Evolutionary conservation across 768 basidiomycete genomes (phyloP).

Genomic region (Termitomyces sp.): DNA sequence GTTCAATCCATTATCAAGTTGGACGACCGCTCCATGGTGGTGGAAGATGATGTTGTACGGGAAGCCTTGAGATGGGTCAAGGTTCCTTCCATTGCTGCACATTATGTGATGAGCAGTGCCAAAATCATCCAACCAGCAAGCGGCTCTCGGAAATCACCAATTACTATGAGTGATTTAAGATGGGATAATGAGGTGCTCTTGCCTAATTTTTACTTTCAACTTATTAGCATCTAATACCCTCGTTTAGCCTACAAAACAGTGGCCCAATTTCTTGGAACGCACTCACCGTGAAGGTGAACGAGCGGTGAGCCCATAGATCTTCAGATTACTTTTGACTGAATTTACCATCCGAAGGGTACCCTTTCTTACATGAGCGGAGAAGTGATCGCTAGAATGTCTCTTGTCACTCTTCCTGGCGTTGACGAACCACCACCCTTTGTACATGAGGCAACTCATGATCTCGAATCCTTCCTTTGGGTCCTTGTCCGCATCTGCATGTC

Average conservation of each 20-base stretch:
- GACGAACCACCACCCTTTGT: background rate
- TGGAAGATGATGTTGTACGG: background rate
- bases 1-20: background rate
- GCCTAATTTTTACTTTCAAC: background rate
- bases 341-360: background rate
- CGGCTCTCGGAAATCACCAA: background rate
- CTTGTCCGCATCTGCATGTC: background rate
- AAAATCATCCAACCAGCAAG: background rate
- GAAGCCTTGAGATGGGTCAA: background rate
- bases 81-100: background rate
- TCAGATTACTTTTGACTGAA: background rate
- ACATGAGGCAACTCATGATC: background rate
- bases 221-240: background rate
- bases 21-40: background rate
- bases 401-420: too few species aligned
- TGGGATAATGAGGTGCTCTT: background rate
- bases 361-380: background rate
- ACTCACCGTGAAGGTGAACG: background rate
- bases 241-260: background rate
- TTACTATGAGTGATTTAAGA: background rate
- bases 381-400: background rate
- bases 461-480: slow-evolving; percentile 2
- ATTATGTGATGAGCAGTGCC: background rate
- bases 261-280: background rate
- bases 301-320: background rate